Percentiles rank a stretch among this genome's conserved stretches.
phyloP scores from a whole-genome alignment of 2,329 filamentous ascomycete species.

The Mariannaea sp. region DNA sequence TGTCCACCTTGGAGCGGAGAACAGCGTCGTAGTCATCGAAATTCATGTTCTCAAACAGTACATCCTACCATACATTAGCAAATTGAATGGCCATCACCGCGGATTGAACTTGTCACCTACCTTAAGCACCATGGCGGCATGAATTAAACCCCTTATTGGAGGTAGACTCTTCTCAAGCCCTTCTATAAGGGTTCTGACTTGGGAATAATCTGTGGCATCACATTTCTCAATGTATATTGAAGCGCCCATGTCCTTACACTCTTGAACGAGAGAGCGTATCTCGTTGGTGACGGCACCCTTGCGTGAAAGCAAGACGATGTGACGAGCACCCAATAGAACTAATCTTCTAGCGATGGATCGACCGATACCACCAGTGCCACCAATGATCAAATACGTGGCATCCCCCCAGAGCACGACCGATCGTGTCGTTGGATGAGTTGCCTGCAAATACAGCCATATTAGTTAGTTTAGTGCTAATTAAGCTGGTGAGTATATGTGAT shows the following conservation, averaged over 20 bases:
- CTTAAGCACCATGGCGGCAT: constrained; percentile 51
- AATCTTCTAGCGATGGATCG: constrained; percentile 56
- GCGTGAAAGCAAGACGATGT: constrained; percentile 56
- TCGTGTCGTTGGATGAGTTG: constrained; percentile 25
- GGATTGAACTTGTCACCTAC: constrained; percentile 22
- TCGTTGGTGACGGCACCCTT: constrained; percentile 49
- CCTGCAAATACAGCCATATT: constrained; percentile 13
- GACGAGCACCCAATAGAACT: constrained; percentile 52
- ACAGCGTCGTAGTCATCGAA: constrained; percentile 53
- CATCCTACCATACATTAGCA: constrained; percentile 47
- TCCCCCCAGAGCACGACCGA: constrained; percentile 45
- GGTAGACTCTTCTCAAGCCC: constrained; percentile 34
- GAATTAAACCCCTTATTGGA: constrained; percentile 51
- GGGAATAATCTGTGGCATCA: constrained; percentile 50
- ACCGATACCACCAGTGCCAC: constrained; percentile 58
- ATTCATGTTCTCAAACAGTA: constrained; percentile 59
- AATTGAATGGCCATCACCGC: constrained; percentile 2
- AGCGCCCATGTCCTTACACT: constrained; percentile 46
- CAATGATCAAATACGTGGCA: constrained; percentile 56
- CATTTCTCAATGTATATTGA: constrained; percentile 53
- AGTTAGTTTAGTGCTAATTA: not conserved
- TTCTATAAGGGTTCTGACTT: constrained; percentile 36
- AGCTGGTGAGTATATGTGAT: not conserved
- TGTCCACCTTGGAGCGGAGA: constrained; percentile 56
- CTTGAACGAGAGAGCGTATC: constrained; percentile 47